Evolutionary conservation across 2,329 filamentous ascomycete genomes (phyloP), one percentile per base, ranked within the genome.

Genomic region (Hymenoscyphus infarciens): DNA sequence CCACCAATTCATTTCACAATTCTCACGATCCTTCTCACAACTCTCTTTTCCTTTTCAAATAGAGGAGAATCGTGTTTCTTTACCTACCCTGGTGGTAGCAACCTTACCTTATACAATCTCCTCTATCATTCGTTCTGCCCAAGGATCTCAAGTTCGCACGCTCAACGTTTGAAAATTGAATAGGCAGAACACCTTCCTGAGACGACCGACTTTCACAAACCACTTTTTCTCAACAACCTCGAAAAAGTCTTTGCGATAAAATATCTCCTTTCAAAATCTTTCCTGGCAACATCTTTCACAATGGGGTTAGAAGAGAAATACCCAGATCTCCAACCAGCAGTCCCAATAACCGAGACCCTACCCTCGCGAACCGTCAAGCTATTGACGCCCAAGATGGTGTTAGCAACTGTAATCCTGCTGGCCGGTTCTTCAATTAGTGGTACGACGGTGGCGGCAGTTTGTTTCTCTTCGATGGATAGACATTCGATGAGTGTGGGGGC

Each of bases 341-440:
- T 22, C 19, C 19, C 42, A 11, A 22, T 22, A 22, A 22, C n/a
- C n/a, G n/a, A 19, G 19, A 22, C 42, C 3, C n/a, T 49, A 1
- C 42, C 42, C n/a, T 62, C 60, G 27, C 57, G 62, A 35, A 68
- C 67, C 0, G 59, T 59, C 53, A 65, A 57, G 11, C 61, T 71
- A 4, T 27, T 71, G 22, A 64, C 49, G 2, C 69, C 70, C 2
- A 25, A 49, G 5, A 63, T 70, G 13, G 63, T 71, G 6, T 25
- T 69, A 1, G 27, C 19, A 2, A 65, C 70, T 2, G 59, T 68
- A 22, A 8, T 63, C 2, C 4, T 68, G 13, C 56, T 70, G 31
- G 57, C 55, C 5, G 42, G 59, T 7, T 60, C 59, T 4, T 61
- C 62, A 1, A 59, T 65, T 25, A 66, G 58, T 15, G 60, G 62